Conservation (phyloP, 2,329 filamentous ascomycete genomes). For the Fusarium sp. region DNA sequence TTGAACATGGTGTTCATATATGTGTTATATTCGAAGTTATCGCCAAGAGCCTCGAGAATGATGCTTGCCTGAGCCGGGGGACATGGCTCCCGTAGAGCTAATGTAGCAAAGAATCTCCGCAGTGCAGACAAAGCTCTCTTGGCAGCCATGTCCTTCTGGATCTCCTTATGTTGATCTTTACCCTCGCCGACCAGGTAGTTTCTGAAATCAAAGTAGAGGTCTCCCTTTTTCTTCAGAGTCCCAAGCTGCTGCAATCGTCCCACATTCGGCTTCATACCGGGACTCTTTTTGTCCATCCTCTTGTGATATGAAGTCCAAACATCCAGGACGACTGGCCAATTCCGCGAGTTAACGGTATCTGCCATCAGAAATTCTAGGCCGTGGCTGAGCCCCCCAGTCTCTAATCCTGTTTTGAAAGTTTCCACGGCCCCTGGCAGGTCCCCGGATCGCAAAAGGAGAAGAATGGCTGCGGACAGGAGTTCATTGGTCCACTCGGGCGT, state of each 20-base stretch:
- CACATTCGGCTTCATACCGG: conserved; percentile 16
- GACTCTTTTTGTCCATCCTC: conserved; percentile 20
- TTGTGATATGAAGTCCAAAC: conserved; percentile 53
- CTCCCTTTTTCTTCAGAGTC: conserved; percentile 46
- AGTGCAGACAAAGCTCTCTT: conserved; percentile 44
- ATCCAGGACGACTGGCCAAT: conserved; percentile 53
- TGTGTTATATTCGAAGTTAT: conserved; percentile 56
- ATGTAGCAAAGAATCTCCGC: conserved; percentile 47
- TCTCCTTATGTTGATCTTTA: conserved; percentile 36
- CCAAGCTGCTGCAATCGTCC: conserved; percentile 40
- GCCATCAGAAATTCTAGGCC: conserved; percentile 59
- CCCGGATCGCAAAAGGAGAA: conserved; percentile 55
- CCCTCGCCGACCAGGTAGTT: conserved; percentile 47
- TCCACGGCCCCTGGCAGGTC: conserved; percentile 54
- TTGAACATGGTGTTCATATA: conserved; percentile 54
- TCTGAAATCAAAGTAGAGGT: conserved; percentile 51
- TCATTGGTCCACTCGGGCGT: conserved; percentile 54
- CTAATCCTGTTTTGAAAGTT: conserved; percentile 54
- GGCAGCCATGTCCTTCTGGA: conserved; percentile 39
- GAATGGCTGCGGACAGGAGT: conserved; percentile 55
- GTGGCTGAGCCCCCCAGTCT: conserved; percentile 47
- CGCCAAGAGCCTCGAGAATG: conserved; percentile 56
- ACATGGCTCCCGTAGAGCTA: conserved; percentile 50
- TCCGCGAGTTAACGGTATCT: conserved; percentile 51
- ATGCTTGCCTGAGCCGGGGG: conserved; percentile 48